phyloP scores from a whole-genome alignment of 176 grass and related monocot genomes.

The Leersia perrieri region DNA sequence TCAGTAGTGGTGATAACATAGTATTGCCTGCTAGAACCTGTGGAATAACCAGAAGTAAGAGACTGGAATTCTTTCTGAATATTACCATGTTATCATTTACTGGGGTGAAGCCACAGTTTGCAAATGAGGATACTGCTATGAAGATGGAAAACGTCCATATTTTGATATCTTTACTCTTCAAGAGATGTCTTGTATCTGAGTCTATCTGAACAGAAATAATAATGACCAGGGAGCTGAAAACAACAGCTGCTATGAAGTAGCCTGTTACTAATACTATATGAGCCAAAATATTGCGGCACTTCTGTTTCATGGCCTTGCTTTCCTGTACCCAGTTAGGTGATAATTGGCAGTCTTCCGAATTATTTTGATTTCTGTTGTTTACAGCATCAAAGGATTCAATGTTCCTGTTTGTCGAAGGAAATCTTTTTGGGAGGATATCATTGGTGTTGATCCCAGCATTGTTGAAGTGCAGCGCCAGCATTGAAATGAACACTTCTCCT shows the following conservation, averaged over 20 bases:
- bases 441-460: background rate
- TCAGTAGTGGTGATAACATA: slow-evolving; percentile 53
- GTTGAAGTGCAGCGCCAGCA: slow-evolving; percentile 37
- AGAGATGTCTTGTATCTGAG: slow-evolving; percentile 38
- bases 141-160: slow-evolving; percentile 44
- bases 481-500: slow-evolving; percentile 54
- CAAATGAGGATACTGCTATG: slow-evolving; percentile 44
- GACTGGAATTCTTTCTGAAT: slow-evolving; percentile 45
- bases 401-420: slow-evolving; percentile 25
- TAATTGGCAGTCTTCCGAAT: background rate
- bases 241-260: slow-evolving; percentile 36
- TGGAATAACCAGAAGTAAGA: slow-evolving; percentile 45
- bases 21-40: slow-evolving; percentile 68
- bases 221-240: slow-evolving; percentile 26
- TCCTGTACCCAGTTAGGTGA: slow-evolving; percentile 6
- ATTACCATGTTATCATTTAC: slow-evolving; percentile 69
- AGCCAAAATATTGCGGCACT: slow-evolving; percentile 36
- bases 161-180: slow-evolving; percentile 56
- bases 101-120: slow-evolving; percentile 61
- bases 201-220: slow-evolving; percentile 32
- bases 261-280: slow-evolving; percentile 35
- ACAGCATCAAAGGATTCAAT: slow-evolving; percentile 31
- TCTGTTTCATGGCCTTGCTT: slow-evolving; percentile 1
- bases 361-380: slow-evolving; percentile 25
- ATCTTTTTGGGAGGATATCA: slow-evolving; percentile 10